Evolutionary conservation across 768 basidiomycete species (phyloP).

Genomic region (Amanita jacksonii): DNA sequence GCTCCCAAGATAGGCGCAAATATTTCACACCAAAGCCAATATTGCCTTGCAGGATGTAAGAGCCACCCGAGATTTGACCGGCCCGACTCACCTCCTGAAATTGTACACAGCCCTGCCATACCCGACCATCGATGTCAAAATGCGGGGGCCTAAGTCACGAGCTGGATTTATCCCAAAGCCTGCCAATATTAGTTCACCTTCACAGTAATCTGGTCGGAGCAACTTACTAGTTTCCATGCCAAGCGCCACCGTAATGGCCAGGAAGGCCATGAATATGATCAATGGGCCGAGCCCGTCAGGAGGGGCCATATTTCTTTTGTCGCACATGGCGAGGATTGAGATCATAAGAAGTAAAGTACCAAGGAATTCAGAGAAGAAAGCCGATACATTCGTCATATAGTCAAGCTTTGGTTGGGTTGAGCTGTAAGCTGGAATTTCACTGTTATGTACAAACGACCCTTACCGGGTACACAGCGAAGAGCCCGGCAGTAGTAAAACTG

Average conservation of each 20-base stretch:
- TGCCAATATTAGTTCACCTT: conserved; percentile 4
- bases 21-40: conserved; percentile 67
- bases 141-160: conserved; percentile 46
- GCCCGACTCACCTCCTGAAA: conserved; percentile 27
- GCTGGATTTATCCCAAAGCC: conserved; percentile 34
- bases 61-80: background rate
- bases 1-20: conserved; percentile 51
- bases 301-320: conserved; percentile 41
- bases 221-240: conserved; percentile 51
- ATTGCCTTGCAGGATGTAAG: conserved; percentile 34
- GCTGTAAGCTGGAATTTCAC: background rate
- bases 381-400: conserved; percentile 30
- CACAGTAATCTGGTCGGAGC: background rate
- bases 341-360: conserved; percentile 50
- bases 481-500: conserved; percentile 43
- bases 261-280: conserved; percentile 44
- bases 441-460: conserved; percentile 14
- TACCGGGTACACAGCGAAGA: conserved; percentile 57
- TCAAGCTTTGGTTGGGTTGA: conserved; percentile 16
- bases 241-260: conserved; percentile 49
- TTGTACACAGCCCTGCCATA: conserved; percentile 40
- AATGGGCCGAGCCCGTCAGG: conserved; percentile 45
- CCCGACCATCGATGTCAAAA: conserved; percentile 60
- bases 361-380: conserved; percentile 46
- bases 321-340: conserved; percentile 42